These are phyloP conservation scores for Phytophthora pistaciae DNA, from an alignment of 352 stramenopile genomes.

Conservation along the genomic window DNA sequence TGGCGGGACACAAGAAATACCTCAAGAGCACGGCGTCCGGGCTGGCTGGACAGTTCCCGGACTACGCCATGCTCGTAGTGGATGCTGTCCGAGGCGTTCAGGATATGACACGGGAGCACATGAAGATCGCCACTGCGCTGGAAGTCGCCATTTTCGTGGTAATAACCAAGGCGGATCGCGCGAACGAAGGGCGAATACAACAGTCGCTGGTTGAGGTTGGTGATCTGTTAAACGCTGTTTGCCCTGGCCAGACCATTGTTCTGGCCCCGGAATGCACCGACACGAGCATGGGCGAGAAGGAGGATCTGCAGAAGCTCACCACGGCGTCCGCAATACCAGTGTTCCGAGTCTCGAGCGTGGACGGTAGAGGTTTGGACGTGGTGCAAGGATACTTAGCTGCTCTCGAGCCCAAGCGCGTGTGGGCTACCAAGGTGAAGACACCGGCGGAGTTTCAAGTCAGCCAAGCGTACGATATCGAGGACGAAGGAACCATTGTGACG, in stretches of 20 bases:
- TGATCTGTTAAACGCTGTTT: constrained; percentile 50
- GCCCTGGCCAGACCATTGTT: constrained; percentile 32
- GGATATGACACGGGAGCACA: constrained; percentile 80
- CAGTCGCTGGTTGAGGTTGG: constrained; percentile 57
- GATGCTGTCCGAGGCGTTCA: constrained; percentile 73
- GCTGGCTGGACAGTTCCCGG: constrained; percentile 83
- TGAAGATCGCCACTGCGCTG: constrained; percentile 82
- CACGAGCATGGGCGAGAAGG: constrained; percentile 18
- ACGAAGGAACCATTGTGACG: constrained; percentile 73
- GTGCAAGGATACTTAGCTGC: constrained; percentile 66
- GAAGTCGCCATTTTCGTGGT: constrained; percentile 83
- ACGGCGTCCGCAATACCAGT: constrained; percentile 49
- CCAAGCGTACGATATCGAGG: constrained; percentile 81
- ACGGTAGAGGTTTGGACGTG: constrained; percentile 57
- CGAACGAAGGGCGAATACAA: constrained; percentile 52
- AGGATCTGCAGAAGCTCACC: constrained; percentile 19
- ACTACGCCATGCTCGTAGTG: constrained; percentile 90
- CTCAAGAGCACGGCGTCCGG: constrained; percentile 90
- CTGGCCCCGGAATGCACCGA: constrained; percentile 11
- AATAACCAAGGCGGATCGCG: constrained; percentile 79
- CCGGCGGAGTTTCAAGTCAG: constrained; percentile 82
- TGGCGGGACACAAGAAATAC: constrained; percentile 90
- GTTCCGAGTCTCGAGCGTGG: constrained; percentile 72
- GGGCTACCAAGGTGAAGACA: constrained; percentile 57
- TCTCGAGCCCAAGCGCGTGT: constrained; percentile 73